Base-by-base conservation (phyloP, 371 early-diverging fungal species). In the Syncephalastrum racemosum region DNA sequence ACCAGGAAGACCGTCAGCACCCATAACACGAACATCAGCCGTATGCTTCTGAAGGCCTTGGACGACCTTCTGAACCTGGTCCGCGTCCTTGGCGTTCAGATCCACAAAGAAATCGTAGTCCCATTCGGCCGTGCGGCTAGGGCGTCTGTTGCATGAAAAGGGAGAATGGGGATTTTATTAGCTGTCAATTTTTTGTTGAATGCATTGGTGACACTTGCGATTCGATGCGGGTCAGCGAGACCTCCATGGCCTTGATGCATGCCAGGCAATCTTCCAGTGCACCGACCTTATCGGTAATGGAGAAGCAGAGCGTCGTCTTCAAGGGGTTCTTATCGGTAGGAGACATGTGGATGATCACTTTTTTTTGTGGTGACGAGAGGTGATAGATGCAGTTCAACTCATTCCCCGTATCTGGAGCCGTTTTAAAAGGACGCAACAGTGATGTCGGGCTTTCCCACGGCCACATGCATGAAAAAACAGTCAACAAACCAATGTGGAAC, bases 61-160 rank as follows among this genome's bases (percentile, higher is more conserved):
- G 25, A 86, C 72, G 1, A 88, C 84, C n/a, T 67, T 51, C 36
- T 73, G 53, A 23, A 91, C 82, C 57, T 86, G 81, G 15, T 69
- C 78, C 36, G 70, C 61, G 63, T 72, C 72, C 50, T 61, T 60
- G 4, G 91, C 87, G 56, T 83, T 79, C 49, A 97, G 89, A 66
- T 96, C 96, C 50, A 95, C 87, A 77, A 90, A 94, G 71, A 97
- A 94, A 66, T 97, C 95, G 64, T 97, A 96, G 54, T 89, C 87
- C 65, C 88, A 89, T 25, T 85, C 88, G 31, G 75, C 75, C 1
- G 89, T 89, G 62, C 80, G 83, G 66, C 87, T 87, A 18, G 97
- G 95, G 22, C 96, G 91, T 25, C 85, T 85, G 44, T 48, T 16
- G 7, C 4, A 51, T 31, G 36, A 31, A 31, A 8, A 31, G 10